Evolutionary conservation across 2,329 filamentous ascomycete genomes (phyloP).

Genomic region (Fusarium irregulare): DNA sequence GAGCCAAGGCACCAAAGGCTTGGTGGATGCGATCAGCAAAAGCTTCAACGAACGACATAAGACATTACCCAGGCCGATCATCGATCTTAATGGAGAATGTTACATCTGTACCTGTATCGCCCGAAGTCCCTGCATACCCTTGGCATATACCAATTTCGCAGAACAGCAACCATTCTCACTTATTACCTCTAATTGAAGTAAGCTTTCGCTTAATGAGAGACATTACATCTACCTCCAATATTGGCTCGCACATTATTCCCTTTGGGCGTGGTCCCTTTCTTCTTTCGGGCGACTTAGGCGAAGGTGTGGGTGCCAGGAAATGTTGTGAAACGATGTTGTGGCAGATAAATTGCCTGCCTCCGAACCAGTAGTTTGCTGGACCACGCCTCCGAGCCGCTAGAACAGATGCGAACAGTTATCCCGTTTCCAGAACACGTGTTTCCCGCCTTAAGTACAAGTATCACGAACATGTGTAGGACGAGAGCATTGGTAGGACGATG

Average conservation of each 20-base stretch:
- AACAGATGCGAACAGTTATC: no score
- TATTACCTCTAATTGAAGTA: neutral
- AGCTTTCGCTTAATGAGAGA: neutral
- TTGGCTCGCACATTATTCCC: neutral
- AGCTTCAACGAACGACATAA: neutral
- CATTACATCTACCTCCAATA: neutral
- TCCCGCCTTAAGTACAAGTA: no score
- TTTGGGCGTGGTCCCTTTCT: fast-evolving
- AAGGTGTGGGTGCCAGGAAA: neutral
- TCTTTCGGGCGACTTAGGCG: fast-evolving
- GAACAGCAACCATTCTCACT: fast-evolving
- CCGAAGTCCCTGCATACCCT: neutral
- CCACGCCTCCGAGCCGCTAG: no score
- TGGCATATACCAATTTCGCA: neutral
- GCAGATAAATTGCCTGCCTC: neutral
- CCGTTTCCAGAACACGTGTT: no score
- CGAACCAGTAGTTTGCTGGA: no score
- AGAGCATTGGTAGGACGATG: no score
- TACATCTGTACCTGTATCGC: no score
- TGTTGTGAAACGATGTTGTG: fast-evolving
- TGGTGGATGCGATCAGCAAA: neutral
- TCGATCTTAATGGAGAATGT: neutral
- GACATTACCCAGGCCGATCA: neutral
- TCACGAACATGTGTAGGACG: no score
- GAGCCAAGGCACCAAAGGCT: neutral